Evolutionary conservation across 805 yeast species (phyloP).

Genomic region (Pichia kluyveri): DNA sequence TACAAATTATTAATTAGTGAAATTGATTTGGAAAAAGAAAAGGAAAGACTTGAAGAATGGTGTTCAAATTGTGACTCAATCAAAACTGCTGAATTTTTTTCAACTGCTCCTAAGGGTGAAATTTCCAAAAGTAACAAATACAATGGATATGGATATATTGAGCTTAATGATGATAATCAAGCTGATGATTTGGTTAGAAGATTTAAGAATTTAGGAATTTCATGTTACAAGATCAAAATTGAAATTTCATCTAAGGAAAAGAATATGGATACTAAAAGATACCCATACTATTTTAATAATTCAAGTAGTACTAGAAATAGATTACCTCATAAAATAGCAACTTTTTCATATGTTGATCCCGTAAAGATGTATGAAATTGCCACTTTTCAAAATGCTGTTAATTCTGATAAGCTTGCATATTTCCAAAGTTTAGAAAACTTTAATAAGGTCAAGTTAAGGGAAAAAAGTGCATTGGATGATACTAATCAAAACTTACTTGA

Average conservation of each 20-base stretch:
- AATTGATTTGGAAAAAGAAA: constrained; percentile 16
- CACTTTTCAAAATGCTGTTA: constrained; percentile 18
- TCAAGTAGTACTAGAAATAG: not conserved
- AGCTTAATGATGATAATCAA: constrained; percentile 18
- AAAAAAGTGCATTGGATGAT: not conserved
- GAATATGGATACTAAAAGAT: constrained; percentile 7
- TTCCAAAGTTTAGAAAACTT: constrained; percentile 7
- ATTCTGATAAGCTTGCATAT: constrained; percentile 12
- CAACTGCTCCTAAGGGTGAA: constrained; percentile 9
- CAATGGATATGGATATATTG: constrained; percentile 25
- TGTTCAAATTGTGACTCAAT: constrained; percentile 19
- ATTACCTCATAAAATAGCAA: constrained; percentile 5
- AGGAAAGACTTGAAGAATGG: constrained; percentile 17
- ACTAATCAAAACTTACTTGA: constrained; percentile 3
- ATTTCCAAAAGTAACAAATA: constrained; percentile 7
- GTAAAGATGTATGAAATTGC: constrained; percentile 21
- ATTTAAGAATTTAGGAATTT: constrained; percentile 15
- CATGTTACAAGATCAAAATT: constrained; percentile 24
- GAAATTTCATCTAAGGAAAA: constrained; percentile 16
- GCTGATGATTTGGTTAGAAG: constrained; percentile 18
- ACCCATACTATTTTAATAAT: constrained; percentile 5
- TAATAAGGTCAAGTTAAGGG: constrained; percentile 3
- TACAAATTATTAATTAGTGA: constrained; percentile 21
- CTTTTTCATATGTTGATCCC: constrained; percentile 21
- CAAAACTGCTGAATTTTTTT: constrained; percentile 21